Conservation (phyloP, 768 basidiomycete genomes). For the Lyophyllum shimeji region DNA sequence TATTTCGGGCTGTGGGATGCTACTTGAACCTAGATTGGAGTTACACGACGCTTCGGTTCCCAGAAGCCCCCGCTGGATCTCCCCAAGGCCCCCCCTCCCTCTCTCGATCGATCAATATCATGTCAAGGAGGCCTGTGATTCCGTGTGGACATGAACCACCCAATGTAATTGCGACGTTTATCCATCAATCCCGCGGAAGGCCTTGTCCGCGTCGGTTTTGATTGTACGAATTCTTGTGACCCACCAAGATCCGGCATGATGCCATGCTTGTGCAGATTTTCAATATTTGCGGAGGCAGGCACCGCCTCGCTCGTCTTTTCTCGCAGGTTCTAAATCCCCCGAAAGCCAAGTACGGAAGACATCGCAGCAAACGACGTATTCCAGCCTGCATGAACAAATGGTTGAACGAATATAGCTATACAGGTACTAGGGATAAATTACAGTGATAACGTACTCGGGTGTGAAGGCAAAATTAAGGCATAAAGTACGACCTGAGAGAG, state of each 20-base stretch:
- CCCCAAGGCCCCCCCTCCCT: no score
- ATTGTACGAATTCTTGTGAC: neutral
- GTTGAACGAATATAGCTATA: neutral
- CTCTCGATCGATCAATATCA: slow-evolving; percentile 4
- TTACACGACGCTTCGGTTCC: no score
- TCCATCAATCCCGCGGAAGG: slow-evolving; percentile 13
- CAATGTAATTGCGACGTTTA: slow-evolving; percentile 10
- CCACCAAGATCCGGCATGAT: neutral
- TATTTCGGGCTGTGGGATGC: neutral
- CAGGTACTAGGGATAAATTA: neutral
- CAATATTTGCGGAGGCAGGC: no score
- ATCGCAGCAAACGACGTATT: neutral
- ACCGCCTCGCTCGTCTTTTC: neutral
- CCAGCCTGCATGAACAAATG: neutral
- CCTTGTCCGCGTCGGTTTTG: neutral
- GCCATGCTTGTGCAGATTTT: neutral
- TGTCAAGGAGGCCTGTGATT: slow-evolving; percentile 6
- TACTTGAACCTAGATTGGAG: neutral
- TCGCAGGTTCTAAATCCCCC: neutral
- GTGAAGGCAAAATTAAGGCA: slow-evolving; percentile 6
- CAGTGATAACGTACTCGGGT: neutral
- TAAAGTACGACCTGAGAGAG: slow-evolving; percentile 5
- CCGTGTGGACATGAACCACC: neutral
- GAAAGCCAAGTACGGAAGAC: neutral
- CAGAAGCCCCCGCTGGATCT: no score